Conservation (phyloP, 2,329 filamentous ascomycete genomes). For the Aspergillus pseudoviridinutans region DNA sequence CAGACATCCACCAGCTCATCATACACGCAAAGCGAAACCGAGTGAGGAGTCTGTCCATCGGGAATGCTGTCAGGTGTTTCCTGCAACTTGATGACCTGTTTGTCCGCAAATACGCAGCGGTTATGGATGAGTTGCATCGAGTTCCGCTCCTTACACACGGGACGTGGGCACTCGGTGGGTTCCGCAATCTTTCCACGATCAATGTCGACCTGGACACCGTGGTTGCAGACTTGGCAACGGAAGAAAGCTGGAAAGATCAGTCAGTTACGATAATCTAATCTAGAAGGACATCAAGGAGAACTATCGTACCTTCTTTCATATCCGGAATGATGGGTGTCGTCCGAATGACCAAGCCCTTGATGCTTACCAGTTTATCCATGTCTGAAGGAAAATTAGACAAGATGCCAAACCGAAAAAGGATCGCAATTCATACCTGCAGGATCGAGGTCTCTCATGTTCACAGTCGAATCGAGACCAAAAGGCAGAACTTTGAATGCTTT, state of each 20-base stretch:
- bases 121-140: slow-evolving; percentile 99
- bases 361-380: slow-evolving; percentile 91
- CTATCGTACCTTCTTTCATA: slow-evolving; percentile 75
- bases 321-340: slow-evolving; percentile 95
- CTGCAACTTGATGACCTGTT: slow-evolving; percentile 97
- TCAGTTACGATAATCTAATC: not conserved
- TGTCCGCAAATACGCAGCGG: slow-evolving; percentile 88
- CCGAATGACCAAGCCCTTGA: slow-evolving; percentile 94
- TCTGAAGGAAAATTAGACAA: slow-evolving; percentile 45
- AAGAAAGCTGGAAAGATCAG: slow-evolving; percentile 67
- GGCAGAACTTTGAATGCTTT: slow-evolving; percentile 82
- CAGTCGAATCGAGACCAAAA: slow-evolving; percentile 79
- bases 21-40: slow-evolving; percentile 92
- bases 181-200: slow-evolving; percentile 96
- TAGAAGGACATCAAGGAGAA: not conserved
- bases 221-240: slow-evolving; percentile 87
- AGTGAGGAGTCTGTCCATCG: slow-evolving; percentile 94
- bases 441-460: slow-evolving; percentile 91
- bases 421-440: slow-evolving; percentile 61
- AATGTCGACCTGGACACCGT: slow-evolving; percentile 84
- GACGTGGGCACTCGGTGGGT: slow-evolving; percentile 81
- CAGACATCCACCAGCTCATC: slow-evolving; percentile 96
- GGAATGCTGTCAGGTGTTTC: slow-evolving; percentile 95
- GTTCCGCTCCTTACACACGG: slow-evolving; percentile 77
- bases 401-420: not conserved